Evolutionary conservation across 805 yeast species (phyloP).

Genomic region (Starmerella khaoyaiensis): DNA sequence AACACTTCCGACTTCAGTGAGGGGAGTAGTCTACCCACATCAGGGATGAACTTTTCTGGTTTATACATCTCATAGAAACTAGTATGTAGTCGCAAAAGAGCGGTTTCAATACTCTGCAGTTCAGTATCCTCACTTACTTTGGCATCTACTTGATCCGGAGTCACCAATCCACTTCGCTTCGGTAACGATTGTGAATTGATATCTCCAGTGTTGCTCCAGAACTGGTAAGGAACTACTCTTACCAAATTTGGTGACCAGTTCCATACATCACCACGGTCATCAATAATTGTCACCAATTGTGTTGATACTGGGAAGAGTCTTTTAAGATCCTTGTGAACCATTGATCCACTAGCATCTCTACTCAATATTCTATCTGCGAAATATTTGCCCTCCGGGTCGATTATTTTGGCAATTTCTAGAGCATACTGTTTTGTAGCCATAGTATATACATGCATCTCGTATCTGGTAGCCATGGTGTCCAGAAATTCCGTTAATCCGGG

Average conservation of each 20-base stretch:
- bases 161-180: conserved; percentile 37
- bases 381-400: conserved; percentile 75
- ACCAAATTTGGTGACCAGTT: conserved; percentile 87
- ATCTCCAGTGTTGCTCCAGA: conserved; percentile 94
- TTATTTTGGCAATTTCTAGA: conserved; percentile 69
- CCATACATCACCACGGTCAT: conserved; percentile 98
- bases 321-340: conserved; percentile 77
- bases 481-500: conserved; percentile 76
- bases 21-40: conserved; percentile 37
- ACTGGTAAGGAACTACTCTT: conserved; percentile 89
- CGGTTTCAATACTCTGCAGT: conserved; percentile 46
- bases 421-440: conserved; percentile 98
- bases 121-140: conserved; percentile 44
- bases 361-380: conserved; percentile 88
- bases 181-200: conserved; percentile 89
- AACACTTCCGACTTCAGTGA: conserved; percentile 58
- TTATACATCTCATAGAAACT: conserved; percentile 47
- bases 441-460: conserved; percentile 89
- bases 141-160: conserved; percentile 19
- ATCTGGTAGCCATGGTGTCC: conserved; percentile 45
- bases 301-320: conserved; percentile 91
- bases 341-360: conserved; percentile 86
- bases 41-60: conserved; percentile 21
- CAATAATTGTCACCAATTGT: conserved; percentile 90
- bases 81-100: conserved; percentile 50